These are phyloP conservation scores for Pichia thaimueangensis DNA, from an alignment of 805 yeast genomes.

Conservation along the genomic window DNA sequence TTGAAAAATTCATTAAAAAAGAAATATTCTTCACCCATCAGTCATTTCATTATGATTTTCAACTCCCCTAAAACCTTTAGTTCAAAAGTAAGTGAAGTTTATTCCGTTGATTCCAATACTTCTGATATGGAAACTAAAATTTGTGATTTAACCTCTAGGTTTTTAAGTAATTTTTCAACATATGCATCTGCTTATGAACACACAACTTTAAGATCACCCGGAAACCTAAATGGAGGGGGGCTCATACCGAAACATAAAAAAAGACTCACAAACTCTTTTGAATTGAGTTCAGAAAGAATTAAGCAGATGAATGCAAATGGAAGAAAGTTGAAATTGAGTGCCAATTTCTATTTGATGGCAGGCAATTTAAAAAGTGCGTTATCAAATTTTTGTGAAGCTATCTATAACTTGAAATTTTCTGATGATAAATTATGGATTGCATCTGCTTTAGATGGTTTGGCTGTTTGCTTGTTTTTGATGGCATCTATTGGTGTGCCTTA, in stretches of 20 bases:
- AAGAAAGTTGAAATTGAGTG: constrained; percentile 68
- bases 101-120: constrained; percentile 16
- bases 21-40: constrained; percentile 45
- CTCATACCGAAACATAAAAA: constrained; percentile 21
- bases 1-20: constrained; percentile 37
- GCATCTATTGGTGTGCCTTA: constrained; percentile 49
- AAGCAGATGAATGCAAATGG: constrained; percentile 48
- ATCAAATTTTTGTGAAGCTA: constrained; percentile 67
- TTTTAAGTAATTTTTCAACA: constrained; percentile 56
- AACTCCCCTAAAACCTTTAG: constrained; percentile 32
- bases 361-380: constrained; percentile 74
- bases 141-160: constrained; percentile 64
- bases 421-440: constrained; percentile 86
- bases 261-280: constrained; percentile 27
- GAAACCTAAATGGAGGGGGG: constrained; percentile 33
- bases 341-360: constrained; percentile 69
- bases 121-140: constrained; percentile 51
- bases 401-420: constrained; percentile 47
- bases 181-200: constrained; percentile 71
- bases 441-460: constrained; percentile 77
- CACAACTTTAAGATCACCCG: constrained; percentile 80
- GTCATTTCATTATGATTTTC: constrained; percentile 51
- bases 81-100: constrained; percentile 9
- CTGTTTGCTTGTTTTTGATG: constrained; percentile 56
- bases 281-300: constrained; percentile 29